Conservation (phyloP, 345 rosid species). For the Nasturtium officinale region DNA sequence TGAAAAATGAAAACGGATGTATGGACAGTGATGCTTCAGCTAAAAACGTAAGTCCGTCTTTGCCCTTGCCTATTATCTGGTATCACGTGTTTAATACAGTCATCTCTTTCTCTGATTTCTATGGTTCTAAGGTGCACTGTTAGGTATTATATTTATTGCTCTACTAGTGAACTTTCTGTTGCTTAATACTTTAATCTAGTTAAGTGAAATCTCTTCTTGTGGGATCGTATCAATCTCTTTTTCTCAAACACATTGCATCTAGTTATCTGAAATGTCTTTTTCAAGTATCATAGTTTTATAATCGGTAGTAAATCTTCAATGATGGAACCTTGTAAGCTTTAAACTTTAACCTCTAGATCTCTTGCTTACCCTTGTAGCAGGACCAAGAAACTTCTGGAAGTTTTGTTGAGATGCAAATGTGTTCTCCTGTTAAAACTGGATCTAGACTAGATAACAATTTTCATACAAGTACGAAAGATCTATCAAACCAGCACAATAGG, state of each 20-base stretch:
- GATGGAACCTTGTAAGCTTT: not conserved
- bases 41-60: conserved; percentile 50
- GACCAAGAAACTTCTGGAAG: conserved; percentile 55
- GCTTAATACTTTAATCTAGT: conserved; percentile 18
- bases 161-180: conserved; percentile 8
- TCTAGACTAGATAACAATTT: conserved; percentile 50
- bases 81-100: not conserved
- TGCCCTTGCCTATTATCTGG: conserved; percentile 12
- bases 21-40: conserved; percentile 38
- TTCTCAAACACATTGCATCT: conserved; percentile 16
- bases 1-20: conserved; percentile 28
- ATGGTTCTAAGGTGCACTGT: conserved; percentile 23
- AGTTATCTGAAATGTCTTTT: conserved; percentile 29
- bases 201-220: conserved; percentile 16
- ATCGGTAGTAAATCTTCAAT: conserved; percentile 8
- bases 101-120: conserved; percentile 7
- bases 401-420: conserved; percentile 45
- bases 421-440: conserved; percentile 51
- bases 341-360: conserved; percentile 23
- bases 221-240: conserved; percentile 20
- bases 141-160: not conserved
- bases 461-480: conserved; percentile 44
- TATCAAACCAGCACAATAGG: conserved; percentile 47
- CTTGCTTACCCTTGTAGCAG: conserved; percentile 44
- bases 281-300: conserved; percentile 7